Base-by-base conservation (phyloP, 2,329 filamentous ascomycete genomes). In the Ophiosphaerella herpotricha region DNA sequence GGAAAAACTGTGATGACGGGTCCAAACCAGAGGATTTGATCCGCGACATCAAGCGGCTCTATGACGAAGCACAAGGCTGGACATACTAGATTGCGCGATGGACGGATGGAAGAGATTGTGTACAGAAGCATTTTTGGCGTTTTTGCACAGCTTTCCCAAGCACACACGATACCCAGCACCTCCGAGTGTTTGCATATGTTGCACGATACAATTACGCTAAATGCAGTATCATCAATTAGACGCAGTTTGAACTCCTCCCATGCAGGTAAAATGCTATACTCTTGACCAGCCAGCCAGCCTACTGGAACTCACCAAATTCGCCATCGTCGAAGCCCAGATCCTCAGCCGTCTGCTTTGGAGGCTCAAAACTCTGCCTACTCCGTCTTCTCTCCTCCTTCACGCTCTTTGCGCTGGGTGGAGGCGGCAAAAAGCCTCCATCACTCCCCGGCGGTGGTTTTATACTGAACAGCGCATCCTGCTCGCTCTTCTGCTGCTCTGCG, bases 271-370 rank as follows among this genome's bases (percentile, higher is more conserved):
- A 26, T 56, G 52, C 56, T 54, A 52, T 49, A 33, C 14, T 41
- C 39, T 38, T 44, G 39, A 43, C 34, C 41, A 33, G 24, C 48
- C 29, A 39, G 39, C 39, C 43, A 40, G 40, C 14, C 61, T 64
- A 82, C 64, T 82, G 80, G 75, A 95, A 95, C 74, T 95, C 90
- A 16, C 90, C 90, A 81, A 91, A 92, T 67, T 93, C 88, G 1
- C 90, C 91, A 69, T 96, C 89, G 65, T 95, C 90, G 63, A 94
- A 94, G 0, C 90, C 90, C 57, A 93, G 66, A 50, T 91, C 86
- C 66, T 86, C 71, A 13, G 78, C 77, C 35, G 73, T 74, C 45
- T 63, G 63, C 21, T 56, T 58, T 2, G 50, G 46, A 39, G 54
- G 51, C 48, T 73, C 69, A 41, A 69, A 71, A n/a, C 53, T 76